Conservation (phyloP, 1,284 basidiomycete genomes). For the Clitocybe nebularis region DNA sequence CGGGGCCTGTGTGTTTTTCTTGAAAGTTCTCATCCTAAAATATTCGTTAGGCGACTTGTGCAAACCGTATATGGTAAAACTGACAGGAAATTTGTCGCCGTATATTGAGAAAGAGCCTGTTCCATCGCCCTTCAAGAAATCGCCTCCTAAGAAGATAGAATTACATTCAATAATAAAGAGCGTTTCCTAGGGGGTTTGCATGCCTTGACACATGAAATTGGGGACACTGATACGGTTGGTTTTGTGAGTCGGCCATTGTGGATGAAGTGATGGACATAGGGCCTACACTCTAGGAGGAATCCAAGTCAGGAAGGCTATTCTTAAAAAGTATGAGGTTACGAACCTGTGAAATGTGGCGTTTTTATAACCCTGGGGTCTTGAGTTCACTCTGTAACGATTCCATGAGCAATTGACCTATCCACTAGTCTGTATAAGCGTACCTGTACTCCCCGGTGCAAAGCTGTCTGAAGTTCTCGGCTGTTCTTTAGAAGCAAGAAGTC, state of each 20-base stretch:
- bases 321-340: slow-evolving; percentile 18
- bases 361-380: slow-evolving; percentile 87
- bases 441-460: slow-evolving; percentile 95
- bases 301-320: slow-evolving; percentile 18
- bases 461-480: slow-evolving; percentile 97
- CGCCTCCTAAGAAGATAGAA: slow-evolving; percentile 54
- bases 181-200: slow-evolving; percentile 10
- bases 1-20: slow-evolving; percentile 84
- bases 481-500: slow-evolving; percentile 41
- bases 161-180: neutral
- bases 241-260: slow-evolving; percentile 6
- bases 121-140: slow-evolving; percentile 88
- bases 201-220: slow-evolving; percentile 86
- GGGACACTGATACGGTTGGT: slow-evolving; percentile 52
- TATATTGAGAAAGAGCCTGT: slow-evolving; percentile 95
- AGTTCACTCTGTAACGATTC: slow-evolving; percentile 61
- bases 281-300: slow-evolving; percentile 63
- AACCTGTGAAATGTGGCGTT: slow-evolving; percentile 89
- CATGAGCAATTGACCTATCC: no score
- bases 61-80: slow-evolving; percentile 19
- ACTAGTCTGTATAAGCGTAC: slow-evolving; percentile 33
- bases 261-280: slow-evolving; percentile 3
- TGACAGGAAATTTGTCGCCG: slow-evolving; percentile 84
- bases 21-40: slow-evolving; percentile 91
- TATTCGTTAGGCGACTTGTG: neutral